Evolutionary conservation across 108 stramenopile species (phyloP).

Genomic region (Discostella stelligeroides): DNA sequence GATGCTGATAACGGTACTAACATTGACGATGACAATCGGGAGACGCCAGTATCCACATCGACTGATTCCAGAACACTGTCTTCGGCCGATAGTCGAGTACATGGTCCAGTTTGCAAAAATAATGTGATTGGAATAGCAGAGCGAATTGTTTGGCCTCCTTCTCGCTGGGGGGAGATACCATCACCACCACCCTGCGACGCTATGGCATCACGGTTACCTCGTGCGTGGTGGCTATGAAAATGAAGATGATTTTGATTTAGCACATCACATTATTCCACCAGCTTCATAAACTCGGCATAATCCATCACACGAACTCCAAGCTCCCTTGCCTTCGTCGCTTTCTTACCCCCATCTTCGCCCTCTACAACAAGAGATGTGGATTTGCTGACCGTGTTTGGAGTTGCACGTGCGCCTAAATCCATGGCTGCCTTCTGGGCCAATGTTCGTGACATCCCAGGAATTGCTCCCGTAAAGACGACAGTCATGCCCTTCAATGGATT

Average conservation of each 20-base stretch:
- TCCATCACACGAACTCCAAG: slow-evolving; percentile 65
- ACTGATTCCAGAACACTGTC: slow-evolving; percentile 3
- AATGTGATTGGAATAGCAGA: slow-evolving; percentile 74
- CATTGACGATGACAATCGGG: background rate
- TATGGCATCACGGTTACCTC: no score
- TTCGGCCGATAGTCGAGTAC: slow-evolving; percentile 55
- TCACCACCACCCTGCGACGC: no score
- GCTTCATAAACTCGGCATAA: slow-evolving; percentile 59
- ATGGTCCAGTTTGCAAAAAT: slow-evolving; percentile 74
- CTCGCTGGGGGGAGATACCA: slow-evolving; percentile 55
- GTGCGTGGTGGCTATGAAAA: no score
- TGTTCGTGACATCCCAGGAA: slow-evolving; percentile 60
- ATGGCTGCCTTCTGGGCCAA: slow-evolving; percentile 62
- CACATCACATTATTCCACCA: no score
- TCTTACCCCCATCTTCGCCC: slow-evolving; percentile 84
- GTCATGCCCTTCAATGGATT: slow-evolving; percentile 40
- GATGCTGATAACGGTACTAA: no score
- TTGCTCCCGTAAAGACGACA: slow-evolving; percentile 80
- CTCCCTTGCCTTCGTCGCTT: slow-evolving; percentile 65
- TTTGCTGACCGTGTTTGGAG: slow-evolving; percentile 75
- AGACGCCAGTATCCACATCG: background rate
- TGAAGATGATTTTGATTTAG: no score
- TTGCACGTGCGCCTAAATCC: slow-evolving; percentile 64
- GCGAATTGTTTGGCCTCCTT: slow-evolving; percentile 78
- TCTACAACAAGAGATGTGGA: slow-evolving; percentile 73